Evolutionary conservation across 2,329 filamentous ascomycete species (phyloP).

Genomic region (Exserohilum turcica): DNA sequence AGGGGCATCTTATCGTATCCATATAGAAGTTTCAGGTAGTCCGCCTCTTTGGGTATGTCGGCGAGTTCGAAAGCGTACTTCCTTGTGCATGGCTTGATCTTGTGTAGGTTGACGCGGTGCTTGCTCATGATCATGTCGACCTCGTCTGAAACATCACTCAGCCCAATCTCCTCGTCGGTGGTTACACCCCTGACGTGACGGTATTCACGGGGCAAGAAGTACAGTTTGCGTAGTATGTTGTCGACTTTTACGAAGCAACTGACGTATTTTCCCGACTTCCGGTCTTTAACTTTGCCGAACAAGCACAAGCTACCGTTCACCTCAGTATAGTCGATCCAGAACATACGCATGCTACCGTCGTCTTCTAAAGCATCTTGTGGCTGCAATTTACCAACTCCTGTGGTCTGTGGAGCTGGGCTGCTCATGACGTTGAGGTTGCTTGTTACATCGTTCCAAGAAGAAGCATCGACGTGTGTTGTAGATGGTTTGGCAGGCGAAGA

Average conservation of each 20-base stretch:
- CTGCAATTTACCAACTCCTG: constrained; percentile 77
- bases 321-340: constrained; percentile 97
- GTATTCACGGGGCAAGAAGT: constrained; percentile 81
- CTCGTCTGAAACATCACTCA: constrained; percentile 89
- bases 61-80: constrained; percentile 96
- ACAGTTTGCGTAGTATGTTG: constrained; percentile 90
- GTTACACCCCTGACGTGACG: constrained; percentile 65
- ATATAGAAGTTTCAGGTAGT: constrained; percentile 96
- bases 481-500: constrained; percentile 74
- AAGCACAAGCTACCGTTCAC: constrained; percentile 88
- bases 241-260: constrained; percentile 97
- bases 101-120: constrained; percentile 84
- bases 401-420: constrained; percentile 68
- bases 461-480: constrained; percentile 67
- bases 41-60: constrained; percentile 81
- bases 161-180: constrained; percentile 78
- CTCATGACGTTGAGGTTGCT: constrained; percentile 84
- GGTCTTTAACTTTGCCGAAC: constrained; percentile 95
- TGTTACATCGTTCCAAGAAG: constrained; percentile 86
- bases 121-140: constrained; percentile 87
- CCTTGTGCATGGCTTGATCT: constrained; percentile 85
- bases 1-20: constrained; percentile 83
- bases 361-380: constrained; percentile 87
- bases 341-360: constrained; percentile 89
- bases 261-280: constrained; percentile 75